A percentile compares a stretch with the other conserved stretches of the same genome.
These are phyloP conservation scores for Saccharomyces pastorianus DNA, from an alignment of 1,139 yeast species.

Conservation along the genomic window DNA sequence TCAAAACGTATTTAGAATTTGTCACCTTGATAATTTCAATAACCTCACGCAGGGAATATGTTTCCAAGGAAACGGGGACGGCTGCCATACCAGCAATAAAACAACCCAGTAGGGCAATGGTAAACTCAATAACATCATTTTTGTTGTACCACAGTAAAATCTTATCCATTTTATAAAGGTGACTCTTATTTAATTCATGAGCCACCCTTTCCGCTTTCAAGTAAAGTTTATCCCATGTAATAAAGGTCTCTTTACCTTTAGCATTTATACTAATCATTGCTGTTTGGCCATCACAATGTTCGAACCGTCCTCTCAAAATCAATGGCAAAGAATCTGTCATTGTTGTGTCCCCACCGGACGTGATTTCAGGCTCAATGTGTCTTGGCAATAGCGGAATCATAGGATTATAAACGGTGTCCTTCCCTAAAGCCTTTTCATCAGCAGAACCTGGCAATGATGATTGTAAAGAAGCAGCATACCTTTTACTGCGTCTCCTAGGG, in stretches of 20 bases:
- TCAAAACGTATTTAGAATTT: constrained; percentile 67
- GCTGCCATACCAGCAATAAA: constrained; percentile 92
- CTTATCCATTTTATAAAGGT: constrained; percentile 71
- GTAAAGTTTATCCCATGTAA: constrained; percentile 87
- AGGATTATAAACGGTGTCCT: constrained; percentile 27
- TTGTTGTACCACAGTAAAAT: constrained; percentile 80
- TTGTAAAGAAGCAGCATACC: constrained; percentile 15
- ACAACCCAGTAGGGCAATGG: constrained; percentile 82
- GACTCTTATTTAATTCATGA: constrained; percentile 70
- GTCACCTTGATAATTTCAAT: constrained; percentile 66
- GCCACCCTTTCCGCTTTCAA: constrained; percentile 82
- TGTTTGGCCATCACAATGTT: constrained; percentile 52
- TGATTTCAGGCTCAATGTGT: constrained; percentile 10
- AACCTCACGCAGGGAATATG: constrained; percentile 56
- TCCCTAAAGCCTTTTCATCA: constrained; percentile 3
- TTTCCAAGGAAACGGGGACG: constrained; percentile 77
- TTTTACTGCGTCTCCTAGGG: constrained; percentile 11
- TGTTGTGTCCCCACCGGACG: constrained; percentile 17
- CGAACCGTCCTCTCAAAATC: constrained; percentile 66
- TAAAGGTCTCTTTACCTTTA: constrained; percentile 72
- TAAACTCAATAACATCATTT: constrained; percentile 76
- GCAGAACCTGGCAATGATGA: constrained; percentile 9
- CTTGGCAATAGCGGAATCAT: constrained; percentile 59
- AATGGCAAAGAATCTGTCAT: constrained; percentile 56
- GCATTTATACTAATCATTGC: constrained; percentile 69